phyloP scores from a whole-genome alignment of 1,284 basidiomycete species.

The Leccinum huronense region DNA sequence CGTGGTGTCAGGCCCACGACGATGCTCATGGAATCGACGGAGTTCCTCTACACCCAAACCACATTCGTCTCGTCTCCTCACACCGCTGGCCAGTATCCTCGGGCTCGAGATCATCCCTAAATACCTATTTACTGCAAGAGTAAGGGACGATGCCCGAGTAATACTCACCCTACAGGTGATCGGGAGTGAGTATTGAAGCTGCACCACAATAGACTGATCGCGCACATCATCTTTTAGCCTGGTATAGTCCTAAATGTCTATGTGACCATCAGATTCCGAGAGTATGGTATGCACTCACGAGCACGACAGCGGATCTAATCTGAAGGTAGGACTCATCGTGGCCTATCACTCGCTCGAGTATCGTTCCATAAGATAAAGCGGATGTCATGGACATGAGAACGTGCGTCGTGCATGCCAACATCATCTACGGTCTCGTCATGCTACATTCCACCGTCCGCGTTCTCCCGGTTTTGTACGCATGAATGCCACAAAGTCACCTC shows the following conservation, averaged over 20 bases:
- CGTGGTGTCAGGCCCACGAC: no score
- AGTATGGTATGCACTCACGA: constrained; percentile 35
- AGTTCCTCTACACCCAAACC: constrained; percentile 24
- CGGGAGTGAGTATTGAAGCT: no score
- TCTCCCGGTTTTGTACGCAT: not conserved
- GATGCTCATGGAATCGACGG: constrained; percentile 2
- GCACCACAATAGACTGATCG: no score
- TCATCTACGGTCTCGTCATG: not conserved
- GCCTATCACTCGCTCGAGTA: constrained; percentile 62
- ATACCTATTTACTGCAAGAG: no score
- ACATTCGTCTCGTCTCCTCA: constrained; percentile 7
- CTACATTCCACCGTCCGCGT: not conserved
- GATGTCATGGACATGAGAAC: constrained; percentile 26
- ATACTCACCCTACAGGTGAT: no score
- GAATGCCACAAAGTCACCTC: not conserved
- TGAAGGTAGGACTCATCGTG: constrained; percentile 55
- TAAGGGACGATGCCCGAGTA: no score
- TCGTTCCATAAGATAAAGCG: constrained; percentile 88
- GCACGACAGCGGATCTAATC: constrained; percentile 55
- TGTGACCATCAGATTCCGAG: constrained; percentile 5
- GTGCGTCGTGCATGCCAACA: not conserved
- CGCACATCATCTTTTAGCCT: no score
- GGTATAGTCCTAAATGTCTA: not conserved
- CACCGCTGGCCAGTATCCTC: constrained; percentile 38
- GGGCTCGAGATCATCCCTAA: constrained; percentile 39